Base-by-base conservation (phyloP, 345 rosid species). In the Hypericum perforatum region DNA sequence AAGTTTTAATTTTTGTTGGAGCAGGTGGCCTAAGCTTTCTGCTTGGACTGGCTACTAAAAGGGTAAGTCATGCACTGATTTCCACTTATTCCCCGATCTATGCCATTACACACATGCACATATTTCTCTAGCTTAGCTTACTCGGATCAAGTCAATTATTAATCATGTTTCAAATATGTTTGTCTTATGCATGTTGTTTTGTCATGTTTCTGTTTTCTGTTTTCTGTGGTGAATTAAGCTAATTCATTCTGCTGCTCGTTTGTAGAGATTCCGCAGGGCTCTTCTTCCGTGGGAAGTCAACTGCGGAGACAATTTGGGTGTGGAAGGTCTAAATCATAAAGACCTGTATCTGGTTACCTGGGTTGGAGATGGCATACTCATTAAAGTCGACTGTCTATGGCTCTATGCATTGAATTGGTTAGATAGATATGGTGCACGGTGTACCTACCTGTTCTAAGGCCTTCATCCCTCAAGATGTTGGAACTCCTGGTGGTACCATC, bases 1-100 rank as follows among this genome's bases (percentile, higher is more conserved):
- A 66, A 49, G 65, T 76, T 80, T 77, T 77, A 73, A 57, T 77
- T 72, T 22, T 73, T 74, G 91, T 80, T 82, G 95, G 89, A 82
- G 81, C 62, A 64, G 60, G 72, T 76, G 86, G 91, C 84, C 56
- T 72, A 73, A 71, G 81, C 82, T 73, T 73, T 57, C 76, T 61
- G 92, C 63, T 58, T 85, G 82, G 71, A 63, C 74, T 64, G 75
- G 77, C 78, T 74, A 75, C 78, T 82, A 63, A 74, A 73, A 78
- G 59, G 74, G 95, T 89, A 60, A 49, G 88, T 70, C 32, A 22
- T 22, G 32, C 32, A 22, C 32, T 4, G 32, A 1, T 22, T 22
- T 22, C 32, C 32, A 22, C 39, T 10, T 39, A 6, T 43, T 2
- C 16, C 12, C 45, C 29, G 14, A 41, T 10, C 40, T 49, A 1